Conservation (phyloP, 331 rosid species). For the Pyracantha coccinea region DNA sequence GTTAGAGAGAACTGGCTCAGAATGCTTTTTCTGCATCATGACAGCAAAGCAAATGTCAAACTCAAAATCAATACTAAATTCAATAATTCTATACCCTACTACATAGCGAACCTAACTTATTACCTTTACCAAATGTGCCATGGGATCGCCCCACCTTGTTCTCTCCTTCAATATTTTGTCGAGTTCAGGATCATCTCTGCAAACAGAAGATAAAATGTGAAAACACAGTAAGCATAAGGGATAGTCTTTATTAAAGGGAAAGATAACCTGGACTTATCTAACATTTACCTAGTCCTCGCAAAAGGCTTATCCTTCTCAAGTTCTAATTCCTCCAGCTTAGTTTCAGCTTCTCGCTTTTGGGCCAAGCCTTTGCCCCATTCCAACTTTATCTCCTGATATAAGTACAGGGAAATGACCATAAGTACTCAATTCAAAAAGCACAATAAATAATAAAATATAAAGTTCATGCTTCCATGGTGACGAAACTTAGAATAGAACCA, state of each 20-base stretch:
- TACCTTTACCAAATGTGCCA: conserved; percentile 96
- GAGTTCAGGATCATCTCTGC: conserved; percentile 87
- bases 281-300: conserved; percentile 64
- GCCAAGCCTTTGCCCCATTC: conserved; percentile 99
- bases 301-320: conserved; percentile 86
- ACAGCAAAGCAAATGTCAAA: conserved; percentile 9
- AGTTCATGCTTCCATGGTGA: not conserved
- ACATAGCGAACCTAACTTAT: not conserved
- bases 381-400: conserved; percentile 58
- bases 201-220: conserved; percentile 12
- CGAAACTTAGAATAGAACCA: not conserved
- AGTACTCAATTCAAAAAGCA: not conserved
- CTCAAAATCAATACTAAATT: not conserved
- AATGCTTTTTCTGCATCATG: conserved; percentile 52
- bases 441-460: not conserved
- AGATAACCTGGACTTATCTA: not conserved
- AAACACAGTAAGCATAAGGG: not conserved
- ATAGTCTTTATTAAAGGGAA: no score
- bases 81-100: not conserved
- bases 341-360: conserved; percentile 90
- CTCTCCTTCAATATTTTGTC: conserved; percentile 63
- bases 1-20: conserved; percentile 43
- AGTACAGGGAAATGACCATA: not conserved
- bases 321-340: conserved; percentile 65
- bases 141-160: conserved; percentile 91